Conservation (phyloP, 768 basidiomycete species). For the Boletus rubropictus region DNA sequence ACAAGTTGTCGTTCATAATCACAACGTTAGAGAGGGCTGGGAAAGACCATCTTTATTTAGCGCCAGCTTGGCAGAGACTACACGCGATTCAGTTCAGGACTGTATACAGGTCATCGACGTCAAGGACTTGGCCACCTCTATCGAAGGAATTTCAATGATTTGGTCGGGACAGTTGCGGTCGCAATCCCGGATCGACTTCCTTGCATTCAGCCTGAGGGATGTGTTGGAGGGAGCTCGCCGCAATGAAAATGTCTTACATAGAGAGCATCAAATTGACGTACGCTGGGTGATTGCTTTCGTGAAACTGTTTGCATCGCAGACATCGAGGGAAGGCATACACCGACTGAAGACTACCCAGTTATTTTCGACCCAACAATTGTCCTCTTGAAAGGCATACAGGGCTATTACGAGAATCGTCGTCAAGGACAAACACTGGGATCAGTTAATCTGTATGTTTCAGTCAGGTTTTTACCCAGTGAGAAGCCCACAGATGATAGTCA, state of each 20-base stretch:
- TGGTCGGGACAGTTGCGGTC: conserved; percentile 3
- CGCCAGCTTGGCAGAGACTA: no score
- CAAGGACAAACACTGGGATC: conserved; percentile 1
- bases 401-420: no score
- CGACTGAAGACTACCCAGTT: neutral
- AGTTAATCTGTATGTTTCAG: neutral
- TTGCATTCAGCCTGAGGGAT: no score
- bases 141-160: conserved; percentile 8
- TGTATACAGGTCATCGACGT: no score
- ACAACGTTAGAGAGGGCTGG: no score
- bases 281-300: neutral
- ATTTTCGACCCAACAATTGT: no score
- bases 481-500: conserved; percentile 2
- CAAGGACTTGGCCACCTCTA: neutral
- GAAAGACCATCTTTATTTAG: no score
- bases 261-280: conserved; percentile 10
- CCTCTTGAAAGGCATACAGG: no score
- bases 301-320: neutral
- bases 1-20: no score
- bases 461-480: conserved; percentile 2
- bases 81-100: no score
- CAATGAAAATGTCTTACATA: neutral
- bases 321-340: neutral
- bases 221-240: neutral
- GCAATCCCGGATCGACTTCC: conserved; percentile 10